Evolutionary conservation across 495 filamentous ascomycete species (phyloP), one percentile per base, ranked within the genome.

Genomic region (Penicillium verhagenii): DNA sequence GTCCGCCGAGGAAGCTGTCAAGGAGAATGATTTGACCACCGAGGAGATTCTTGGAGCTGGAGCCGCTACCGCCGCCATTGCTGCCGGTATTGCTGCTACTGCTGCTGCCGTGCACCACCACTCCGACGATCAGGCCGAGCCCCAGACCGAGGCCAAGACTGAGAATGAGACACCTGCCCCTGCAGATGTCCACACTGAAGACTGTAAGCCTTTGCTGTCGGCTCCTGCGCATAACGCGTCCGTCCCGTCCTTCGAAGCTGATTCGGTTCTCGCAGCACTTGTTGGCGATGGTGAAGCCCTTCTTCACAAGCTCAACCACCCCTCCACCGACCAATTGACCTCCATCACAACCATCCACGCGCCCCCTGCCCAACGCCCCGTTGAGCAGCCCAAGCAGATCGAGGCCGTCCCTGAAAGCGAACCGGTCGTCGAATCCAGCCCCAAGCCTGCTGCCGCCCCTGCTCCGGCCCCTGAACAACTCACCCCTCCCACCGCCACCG

Each of bases 211-310:
- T 50, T 28, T 47, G 47, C 63, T 54, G 29, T 51, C 58, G 31
- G 52, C 39, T 52, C 38, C 28, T 28, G 51, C 59, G 48, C 26
- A 58, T 14, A 57, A 66, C 5, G 49, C 35, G 21, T 68, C 65
- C 29, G 57, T 58, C 7, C 57, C 54, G 28, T 68, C 65, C 9
- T 59, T 65, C 53, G 68, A 73, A 60, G 64, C 73, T 64, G 73
- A 77, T 65, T 59, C 67, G 49, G 54, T 60, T 52, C 69, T 73
- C 46, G 60, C 66, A 66, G 65, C 72, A 20, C 69, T 73, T 46
- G 70, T 72, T 55, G 69, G 61, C 11, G 71, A 74, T 44, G 58
- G 70, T 26, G 72, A 73, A 55, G 68, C 72, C 46, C 64, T 74
- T 18, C 67, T 74, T 20, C 65, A 53, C 39, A 61, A 69, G 44